These are phyloP conservation scores for Setaria italica DNA, from an alignment of 202 grass and related monocot genomes.

Conservation along the genomic window DNA sequence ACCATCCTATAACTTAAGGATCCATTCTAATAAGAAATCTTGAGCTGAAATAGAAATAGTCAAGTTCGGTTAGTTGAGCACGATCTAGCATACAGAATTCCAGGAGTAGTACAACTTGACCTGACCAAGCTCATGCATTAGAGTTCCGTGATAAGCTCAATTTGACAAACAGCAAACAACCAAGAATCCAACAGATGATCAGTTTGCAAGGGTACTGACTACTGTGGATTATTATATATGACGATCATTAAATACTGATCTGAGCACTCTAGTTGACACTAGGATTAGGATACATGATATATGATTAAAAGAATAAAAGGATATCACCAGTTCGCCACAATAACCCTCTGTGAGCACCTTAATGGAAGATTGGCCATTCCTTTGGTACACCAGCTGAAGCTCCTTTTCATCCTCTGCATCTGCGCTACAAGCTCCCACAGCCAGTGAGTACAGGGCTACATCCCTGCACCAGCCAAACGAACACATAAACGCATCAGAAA, in stretches of 20 bases:
- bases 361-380: neutral
- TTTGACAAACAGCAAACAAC: neutral
- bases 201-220: neutral
- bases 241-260: neutral
- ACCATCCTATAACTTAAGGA: neutral
- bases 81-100: neutral
- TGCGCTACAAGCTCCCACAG: conserved; percentile 13
- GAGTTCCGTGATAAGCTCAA: neutral
- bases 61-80: neutral
- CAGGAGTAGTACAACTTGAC: neutral
- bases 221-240: neutral
- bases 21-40: neutral
- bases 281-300: neutral
- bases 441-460: neutral
- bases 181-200: neutral
- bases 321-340: neutral
- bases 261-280: neutral
- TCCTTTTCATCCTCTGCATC: conserved; percentile 31
- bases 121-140: neutral
- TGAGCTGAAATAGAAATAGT: neutral
- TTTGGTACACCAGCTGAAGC: conserved; percentile 39
- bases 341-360: conserved; percentile 3
- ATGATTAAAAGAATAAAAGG: neutral
- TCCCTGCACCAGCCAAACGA: conserved; percentile 4
- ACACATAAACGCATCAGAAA: neutral